Base-by-base conservation (phyloP, 352 stramenopile species). In the Globisporangium paroecandrum region DNA sequence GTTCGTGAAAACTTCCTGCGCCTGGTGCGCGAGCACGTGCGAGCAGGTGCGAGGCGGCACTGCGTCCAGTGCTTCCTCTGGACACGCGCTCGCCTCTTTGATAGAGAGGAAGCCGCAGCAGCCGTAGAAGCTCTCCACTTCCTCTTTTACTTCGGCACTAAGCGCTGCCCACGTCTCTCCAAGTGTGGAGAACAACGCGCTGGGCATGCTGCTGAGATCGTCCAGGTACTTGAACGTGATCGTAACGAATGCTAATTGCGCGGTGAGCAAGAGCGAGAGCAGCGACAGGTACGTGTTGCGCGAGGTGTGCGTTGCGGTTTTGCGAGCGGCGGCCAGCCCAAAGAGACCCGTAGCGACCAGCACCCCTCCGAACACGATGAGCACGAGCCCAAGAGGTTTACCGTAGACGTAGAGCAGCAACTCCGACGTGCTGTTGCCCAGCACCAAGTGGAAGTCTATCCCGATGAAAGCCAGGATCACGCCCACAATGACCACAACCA, bases 401-500 rank as follows among this genome's bases (percentile, higher is more conserved):
- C 79, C 72, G 18, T 84, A 89, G 20, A 89, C 62, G 20, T 80
- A 83, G 0, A 89, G 55, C 27, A 85, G 74, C 38, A 86, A 27
- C 53, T 87, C 81, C 0, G 72, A 65, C n/a, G 81, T 82, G 24
- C 71, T 87, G 36, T 83, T 79, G 34, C 81, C 81, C 27, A 89
- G 71, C 4, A 89, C 77, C 46, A 79, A 73, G 32, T 76, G 63
- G 20, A 89, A 80, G 36, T 89, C 79, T 5, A 87, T 61, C 13
- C 81, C 81, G 4, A 82, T 71, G 61, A 87, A 75, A 25, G 77
- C 54, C 24, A 89, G 58, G 5, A 91, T 62, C 13, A 83, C 62
- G 1, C 81, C 81, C 4, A 89, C 25, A 0, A 83, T 2, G 1
- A 67, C 55, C 8, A 90, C 68, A 0, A 78, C 0, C 0, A 68